Evolutionary conservation across 257 asterid species (phyloP).

Genomic region (Osmanthus fragrans): DNA sequence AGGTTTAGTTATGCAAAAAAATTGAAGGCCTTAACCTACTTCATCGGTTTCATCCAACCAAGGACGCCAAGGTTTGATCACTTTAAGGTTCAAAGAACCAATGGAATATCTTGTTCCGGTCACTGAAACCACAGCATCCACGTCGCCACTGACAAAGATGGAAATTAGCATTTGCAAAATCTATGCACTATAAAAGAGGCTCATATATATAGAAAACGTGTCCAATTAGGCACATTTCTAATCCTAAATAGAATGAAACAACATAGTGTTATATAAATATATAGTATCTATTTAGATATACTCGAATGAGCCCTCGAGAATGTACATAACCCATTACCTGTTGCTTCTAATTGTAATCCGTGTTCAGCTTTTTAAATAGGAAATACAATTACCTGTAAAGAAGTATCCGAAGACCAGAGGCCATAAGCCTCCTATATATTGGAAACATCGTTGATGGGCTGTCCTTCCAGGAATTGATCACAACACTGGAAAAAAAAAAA

Average conservation of each 20-base stretch:
- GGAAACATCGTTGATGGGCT: slow-evolving; percentile 42
- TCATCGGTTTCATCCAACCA: slow-evolving; percentile 32
- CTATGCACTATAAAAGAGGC: background rate
- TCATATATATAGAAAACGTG: no score
- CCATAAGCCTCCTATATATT: slow-evolving; percentile 30
- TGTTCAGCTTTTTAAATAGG: background rate
- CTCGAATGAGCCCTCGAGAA: no score
- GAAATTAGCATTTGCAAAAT: background rate
- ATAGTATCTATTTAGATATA: no score
- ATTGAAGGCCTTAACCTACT: background rate
- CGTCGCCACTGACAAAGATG: slow-evolving; percentile 39
- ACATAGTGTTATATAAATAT: no score
- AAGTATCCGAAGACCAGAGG: slow-evolving; percentile 39
- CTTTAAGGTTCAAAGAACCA: slow-evolving; percentile 40
- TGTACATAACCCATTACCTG: background rate
- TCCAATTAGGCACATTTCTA: no score
- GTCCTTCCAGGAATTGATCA: slow-evolving; percentile 35
- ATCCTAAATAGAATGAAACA: background rate
- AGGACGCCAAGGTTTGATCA: slow-evolving; percentile 39
- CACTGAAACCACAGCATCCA: slow-evolving; percentile 44
- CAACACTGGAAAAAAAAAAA: slow-evolving; percentile 12
- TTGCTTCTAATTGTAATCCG: background rate
- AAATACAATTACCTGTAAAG: slow-evolving; percentile 32
- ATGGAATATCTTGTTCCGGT: slow-evolving; percentile 41
- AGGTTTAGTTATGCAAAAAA: background rate